phyloP scores from a whole-genome alignment of 305 asterid species.

The Andrographis paniculata region DNA sequence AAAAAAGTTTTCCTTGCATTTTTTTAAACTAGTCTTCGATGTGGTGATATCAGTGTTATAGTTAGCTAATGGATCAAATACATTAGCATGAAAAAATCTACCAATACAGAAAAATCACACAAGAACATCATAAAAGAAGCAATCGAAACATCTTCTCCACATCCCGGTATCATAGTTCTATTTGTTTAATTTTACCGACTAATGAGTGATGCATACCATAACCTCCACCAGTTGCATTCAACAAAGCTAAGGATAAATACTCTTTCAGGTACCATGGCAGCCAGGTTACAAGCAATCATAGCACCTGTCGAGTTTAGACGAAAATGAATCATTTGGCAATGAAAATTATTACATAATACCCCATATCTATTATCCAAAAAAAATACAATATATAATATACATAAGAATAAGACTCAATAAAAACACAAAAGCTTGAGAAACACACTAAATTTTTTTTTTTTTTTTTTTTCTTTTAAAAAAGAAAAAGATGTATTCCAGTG shows the following conservation, averaged over 20 bases:
- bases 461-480: no score
- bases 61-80: no score
- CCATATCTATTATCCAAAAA: neutral
- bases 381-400: no score
- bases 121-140: no score
- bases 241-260: conserved; percentile 71
- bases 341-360: no score
- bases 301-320: conserved; percentile 54
- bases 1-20: no score
- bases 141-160: no score
- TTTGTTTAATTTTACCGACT: neutral
- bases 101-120: neutral
- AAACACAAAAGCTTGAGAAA: no score
- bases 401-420: no score
- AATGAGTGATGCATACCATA: conserved; percentile 68
- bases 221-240: conserved; percentile 98
- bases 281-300: conserved; percentile 92
- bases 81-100: neutral
- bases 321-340: conserved; percentile 7
- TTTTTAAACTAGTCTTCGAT: no score
- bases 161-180: neutral
- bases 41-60: no score
- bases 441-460: no score
- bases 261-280: conserved; percentile 75
- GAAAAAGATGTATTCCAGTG: conserved; percentile 1